Base-by-base conservation (phyloP, 202 grass and related monocot genomes). In the Schoenoplectus tabernaemontani region DNA sequence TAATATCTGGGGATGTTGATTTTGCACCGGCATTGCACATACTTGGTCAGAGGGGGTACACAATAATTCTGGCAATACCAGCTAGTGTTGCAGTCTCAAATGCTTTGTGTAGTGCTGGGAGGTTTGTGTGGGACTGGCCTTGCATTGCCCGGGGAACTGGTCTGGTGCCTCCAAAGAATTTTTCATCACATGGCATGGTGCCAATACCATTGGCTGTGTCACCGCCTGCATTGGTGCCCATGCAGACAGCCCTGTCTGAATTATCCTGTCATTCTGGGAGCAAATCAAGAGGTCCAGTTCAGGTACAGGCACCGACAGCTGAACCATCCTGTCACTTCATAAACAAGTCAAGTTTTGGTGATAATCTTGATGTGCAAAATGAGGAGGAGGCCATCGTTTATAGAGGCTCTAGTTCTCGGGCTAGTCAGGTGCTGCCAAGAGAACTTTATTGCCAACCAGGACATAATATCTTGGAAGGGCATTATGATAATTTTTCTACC, bases 21-120 rank as follows among this genome's bases (percentile, higher is more conserved):
- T 98, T 98, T 62, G 91, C 95, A 67, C 91, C 91, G 23, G 95
- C 95, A 37, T 86, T 98, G 88, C 95, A 98, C 89, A 92, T 98
- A 87, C 89, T 98, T 85, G 95, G 95, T 59, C 95, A 98, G 67
- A 86, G 95, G 16, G 91, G 89, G 54, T 98, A 98, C 84, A 89
- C 89, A 58, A 87, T 94, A 72, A 87, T 90, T 73, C 88, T 98
- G 64, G 91, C 87, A n/a, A 92, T 98, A 79, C 95, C 95, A 59
- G 87, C 86, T 76, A 88, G 91, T 59, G 95, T 89, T 78, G 82
- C 82, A 32, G 91, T 98, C 68, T 92, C 91, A 64, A 87, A 88
- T 0, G 89, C 95, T 76, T 85, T 98, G 82, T 92, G 82, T 82
- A 94, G 87, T 85, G 91, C 95, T 76, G 95, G 95, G 57, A 86